Percentiles rank a stretch among this genome's conserved stretches.
Evolutionary conservation across 169 alveolate species (phyloP).

Genomic region (Plasmodium relictum): DNA sequence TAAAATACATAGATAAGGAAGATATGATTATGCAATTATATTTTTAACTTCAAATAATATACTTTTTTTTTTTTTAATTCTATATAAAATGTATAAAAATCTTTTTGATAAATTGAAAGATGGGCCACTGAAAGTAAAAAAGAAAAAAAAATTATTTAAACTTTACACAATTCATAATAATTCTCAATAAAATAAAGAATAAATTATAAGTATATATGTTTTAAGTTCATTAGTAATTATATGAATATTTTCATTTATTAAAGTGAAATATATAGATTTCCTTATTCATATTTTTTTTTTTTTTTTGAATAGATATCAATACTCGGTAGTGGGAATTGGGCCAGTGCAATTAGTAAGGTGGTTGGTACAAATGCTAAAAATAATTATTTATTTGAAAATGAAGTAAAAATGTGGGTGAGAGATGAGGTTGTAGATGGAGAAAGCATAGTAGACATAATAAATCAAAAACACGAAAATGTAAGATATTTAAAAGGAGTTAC

Average conservation of each 20-base stretch:
- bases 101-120: constrained; percentile 67
- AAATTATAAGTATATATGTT: too few species aligned
- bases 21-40: too few species aligned
- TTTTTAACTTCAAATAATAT: too few species aligned
- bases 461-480: constrained; percentile 90
- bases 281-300: background rate
- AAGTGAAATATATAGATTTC: too few species aligned
- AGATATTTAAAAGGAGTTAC: constrained; percentile 91
- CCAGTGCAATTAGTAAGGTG: constrained; percentile 88
- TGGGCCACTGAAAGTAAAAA: constrained; percentile 73
- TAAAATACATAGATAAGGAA: too few species aligned
- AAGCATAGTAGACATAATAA: constrained; percentile 89
- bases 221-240: too few species aligned
- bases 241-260: too few species aligned
- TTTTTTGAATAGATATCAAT: constrained; percentile 82
- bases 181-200: background rate
- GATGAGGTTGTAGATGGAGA: constrained; percentile 90
- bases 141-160: background rate
- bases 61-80: too few species aligned
- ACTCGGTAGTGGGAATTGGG: constrained; percentile 93
- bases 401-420: constrained; percentile 92
- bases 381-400: constrained; percentile 72
- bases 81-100: constrained; percentile 27
- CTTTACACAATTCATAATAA: background rate
- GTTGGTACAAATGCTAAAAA: constrained; percentile 84